These are phyloP conservation scores for Colletotrichum eleusines DNA, from an alignment of 2,329 filamentous ascomycete species.

Conservation along the genomic window DNA sequence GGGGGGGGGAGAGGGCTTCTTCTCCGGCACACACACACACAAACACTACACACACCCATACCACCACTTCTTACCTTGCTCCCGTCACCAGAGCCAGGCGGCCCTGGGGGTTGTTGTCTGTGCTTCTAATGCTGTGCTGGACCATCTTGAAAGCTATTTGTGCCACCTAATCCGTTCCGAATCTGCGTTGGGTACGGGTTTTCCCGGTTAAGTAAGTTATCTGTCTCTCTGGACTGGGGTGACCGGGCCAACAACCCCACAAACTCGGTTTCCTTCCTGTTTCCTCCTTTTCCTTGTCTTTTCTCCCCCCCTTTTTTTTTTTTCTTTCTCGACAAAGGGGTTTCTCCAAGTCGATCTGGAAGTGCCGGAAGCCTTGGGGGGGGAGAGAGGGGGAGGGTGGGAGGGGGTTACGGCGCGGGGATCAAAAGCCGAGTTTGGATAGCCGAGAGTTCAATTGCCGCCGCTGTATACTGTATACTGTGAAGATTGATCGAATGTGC, in stretches of 20 bases:
- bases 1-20: neutral
- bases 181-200: neutral
- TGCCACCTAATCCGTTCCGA: neutral
- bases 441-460: slow-evolving; percentile 36
- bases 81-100: slow-evolving; percentile 52
- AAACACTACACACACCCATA: too few species aligned
- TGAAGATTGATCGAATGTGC: neutral
- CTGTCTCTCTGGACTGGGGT: slow-evolving; percentile 9
- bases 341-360: neutral
- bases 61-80: slow-evolving; percentile 46
- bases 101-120: slow-evolving; percentile 46
- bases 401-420: neutral
- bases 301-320: neutral
- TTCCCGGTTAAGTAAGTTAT: slow-evolving; percentile 2
- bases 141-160: slow-evolving; percentile 24
- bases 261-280: neutral
- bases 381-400: too few species aligned
- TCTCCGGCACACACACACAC: too few species aligned
- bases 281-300: neutral
- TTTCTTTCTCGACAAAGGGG: neutral
- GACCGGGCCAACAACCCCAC: neutral
- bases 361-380: slow-evolving; percentile 4
- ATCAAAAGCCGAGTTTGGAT: slow-evolving; percentile 31
- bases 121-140: slow-evolving; percentile 42
- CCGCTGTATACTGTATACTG: slow-evolving; percentile 36